Evolutionary conservation across 768 basidiomycete genomes (phyloP).

Genomic region (Lactifluus piperatus): DNA sequence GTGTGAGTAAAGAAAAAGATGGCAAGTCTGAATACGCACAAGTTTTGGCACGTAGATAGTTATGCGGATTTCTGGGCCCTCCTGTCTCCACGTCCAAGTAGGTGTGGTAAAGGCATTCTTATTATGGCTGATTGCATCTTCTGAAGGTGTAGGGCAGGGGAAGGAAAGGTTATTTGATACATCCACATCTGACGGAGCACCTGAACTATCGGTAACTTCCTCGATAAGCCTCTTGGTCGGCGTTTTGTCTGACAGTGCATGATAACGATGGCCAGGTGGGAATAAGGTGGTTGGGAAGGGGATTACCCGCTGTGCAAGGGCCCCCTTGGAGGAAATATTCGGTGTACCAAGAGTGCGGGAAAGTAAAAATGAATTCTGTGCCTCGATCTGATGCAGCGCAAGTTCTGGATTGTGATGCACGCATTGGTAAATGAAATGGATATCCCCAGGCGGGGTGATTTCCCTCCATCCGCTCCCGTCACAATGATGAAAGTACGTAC

Average conservation of each 20-base stretch:
- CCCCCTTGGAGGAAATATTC: conserved; percentile 74
- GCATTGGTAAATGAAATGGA: conserved; percentile 21
- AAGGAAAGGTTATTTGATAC: conserved; percentile 32
- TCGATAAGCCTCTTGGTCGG: conserved; percentile 40
- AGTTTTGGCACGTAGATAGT: conserved; percentile 45
- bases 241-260: neutral
- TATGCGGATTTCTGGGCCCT: conserved; percentile 37
- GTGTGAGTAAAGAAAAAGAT: no score
- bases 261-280: conserved; percentile 23
- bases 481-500: conserved; percentile 31
- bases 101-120: conserved; percentile 23
- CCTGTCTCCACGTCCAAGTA: conserved; percentile 48
- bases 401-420: conserved; percentile 40
- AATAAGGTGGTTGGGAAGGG: conserved; percentile 42
- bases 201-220: conserved; percentile 26
- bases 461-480: neutral
- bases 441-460: neutral
- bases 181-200: conserved; percentile 26
- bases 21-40: conserved; percentile 44
- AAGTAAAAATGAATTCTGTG: conserved; percentile 46
- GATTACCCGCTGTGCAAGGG: conserved; percentile 47
- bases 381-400: conserved; percentile 58
- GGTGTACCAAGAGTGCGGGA: conserved; percentile 65
- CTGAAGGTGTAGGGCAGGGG: neutral
- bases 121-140: neutral